Base-by-base conservation (phyloP, 1,284 basidiomycete species). In the Cryptococcus hybrid region DNA sequence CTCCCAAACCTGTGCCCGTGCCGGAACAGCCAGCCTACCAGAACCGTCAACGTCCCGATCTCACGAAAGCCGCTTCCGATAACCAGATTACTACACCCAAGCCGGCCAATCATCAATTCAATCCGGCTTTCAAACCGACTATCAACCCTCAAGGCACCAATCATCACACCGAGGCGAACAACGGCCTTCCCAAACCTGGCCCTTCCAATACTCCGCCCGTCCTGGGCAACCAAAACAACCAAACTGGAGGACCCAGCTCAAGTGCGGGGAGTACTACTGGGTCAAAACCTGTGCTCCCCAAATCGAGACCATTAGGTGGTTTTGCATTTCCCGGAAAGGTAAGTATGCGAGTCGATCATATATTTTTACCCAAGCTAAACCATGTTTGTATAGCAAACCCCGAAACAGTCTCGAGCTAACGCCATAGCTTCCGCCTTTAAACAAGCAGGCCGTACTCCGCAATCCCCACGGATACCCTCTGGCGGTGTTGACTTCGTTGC, bases 1-100 rank as follows among this genome's bases (percentile, higher is more conserved):
- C 18, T 24, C 4, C 50, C 50, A 38, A 51, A 30, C 42, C 54
- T 40, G 51, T 36, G 9, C n/a, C 38, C 42, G 54, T 52, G 37
- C 37, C 37, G 15, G 40, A 45, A 3, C 53, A 50, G 18, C 65
- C 66, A 1, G 57, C 58, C 1, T 76, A 76, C 54, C 67, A 69
- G 40, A 72, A 76, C 57, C 71, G 74, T 7, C 68, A 72, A 44
- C 70, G 74, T 5, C 74, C 72, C 0, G 73, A 72, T 49, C 43
- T 57, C 7, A 61, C 66, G 42, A 12, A 30, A 2, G 30, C 46
- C 42, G 12, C 18, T 42, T 36, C 51, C 12, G 46, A 48, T 42
- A 13, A 38, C 39, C 15, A 34, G 47, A 7, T 24, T 47, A 30
- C 30, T 11, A 47, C 43, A 7, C 35, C 13, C 44, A 46, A 30